Evolutionary conservation across 345 rosid genomes (phyloP).

Genomic region (Gossypium sturtianum): DNA sequence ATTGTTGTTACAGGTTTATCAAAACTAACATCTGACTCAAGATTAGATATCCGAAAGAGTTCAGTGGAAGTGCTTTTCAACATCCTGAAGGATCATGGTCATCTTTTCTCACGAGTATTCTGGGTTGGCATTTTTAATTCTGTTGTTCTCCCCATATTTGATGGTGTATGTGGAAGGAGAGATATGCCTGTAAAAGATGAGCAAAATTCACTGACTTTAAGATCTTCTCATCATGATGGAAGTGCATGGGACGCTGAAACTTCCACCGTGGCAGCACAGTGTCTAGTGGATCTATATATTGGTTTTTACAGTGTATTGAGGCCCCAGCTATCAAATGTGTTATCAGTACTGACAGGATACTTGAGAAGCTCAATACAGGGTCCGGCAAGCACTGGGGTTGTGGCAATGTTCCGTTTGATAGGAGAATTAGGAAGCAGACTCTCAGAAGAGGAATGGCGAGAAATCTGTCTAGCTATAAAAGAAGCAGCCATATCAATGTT

Average conservation of each 20-base stretch:
- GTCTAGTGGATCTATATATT: slow-evolving; percentile 71
- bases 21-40: slow-evolving; percentile 74
- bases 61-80: slow-evolving; percentile 91
- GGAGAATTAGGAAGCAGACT: slow-evolving; percentile 54
- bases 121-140: slow-evolving; percentile 62
- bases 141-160: slow-evolving; percentile 64
- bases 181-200: slow-evolving; percentile 37
- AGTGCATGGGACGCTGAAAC: slow-evolving; percentile 77
- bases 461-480: slow-evolving; percentile 56
- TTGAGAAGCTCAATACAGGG: slow-evolving; percentile 77
- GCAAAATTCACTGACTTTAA: slow-evolving; percentile 31
- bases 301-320: slow-evolving; percentile 51
- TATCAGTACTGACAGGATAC: slow-evolving; percentile 61
- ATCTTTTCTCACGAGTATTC: slow-evolving; percentile 67
- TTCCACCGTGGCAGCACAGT: slow-evolving; percentile 60
- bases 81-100: slow-evolving; percentile 92
- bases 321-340: slow-evolving; percentile 55
- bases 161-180: slow-evolving; percentile 36
- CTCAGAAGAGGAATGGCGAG: slow-evolving; percentile 73
- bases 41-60: slow-evolving; percentile 81
- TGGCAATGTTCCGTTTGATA: slow-evolving; percentile 55
- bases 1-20: slow-evolving; percentile 66
- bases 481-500: slow-evolving; percentile 61
- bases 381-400: slow-evolving; percentile 76
- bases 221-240: slow-evolving; percentile 41